Conservation (phyloP, 768 basidiomycete genomes). For the Pleurotus tuoliensis region DNA sequence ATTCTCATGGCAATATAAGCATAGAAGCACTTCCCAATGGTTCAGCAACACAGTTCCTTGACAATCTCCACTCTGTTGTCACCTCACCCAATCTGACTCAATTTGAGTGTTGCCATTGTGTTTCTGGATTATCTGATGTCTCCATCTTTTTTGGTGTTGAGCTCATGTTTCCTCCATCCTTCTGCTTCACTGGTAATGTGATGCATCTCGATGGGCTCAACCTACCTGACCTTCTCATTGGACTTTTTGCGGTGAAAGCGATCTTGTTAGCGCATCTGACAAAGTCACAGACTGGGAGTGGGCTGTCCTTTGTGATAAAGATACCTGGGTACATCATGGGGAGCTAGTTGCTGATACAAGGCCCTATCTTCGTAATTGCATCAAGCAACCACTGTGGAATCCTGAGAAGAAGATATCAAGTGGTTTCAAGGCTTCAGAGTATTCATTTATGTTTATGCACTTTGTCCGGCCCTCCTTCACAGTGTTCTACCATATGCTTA, state of each 20-base stretch:
- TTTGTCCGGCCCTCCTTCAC: conserved; percentile 12
- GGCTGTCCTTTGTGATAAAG: conserved; percentile 13
- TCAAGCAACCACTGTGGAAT: conserved; percentile 29
- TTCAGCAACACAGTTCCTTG: conserved; percentile 13
- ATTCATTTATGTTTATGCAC: conserved; percentile 11
- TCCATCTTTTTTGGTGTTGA: conserved; percentile 32
- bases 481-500: conserved; percentile 8
- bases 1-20: too few relatives aligned
- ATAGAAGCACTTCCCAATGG: too few relatives aligned
- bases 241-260: too few relatives aligned
- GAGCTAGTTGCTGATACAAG: conserved; percentile 17
- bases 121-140: conserved; percentile 32
- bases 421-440: conserved; percentile 16
- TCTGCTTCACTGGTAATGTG: conserved; percentile 32
- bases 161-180: conserved; percentile 17
- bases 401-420: conserved; percentile 26
- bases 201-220: conserved; percentile 37
- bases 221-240: conserved; percentile 28
- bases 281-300: conserved; percentile 16
- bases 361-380: conserved; percentile 24
- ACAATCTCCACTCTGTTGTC: conserved; percentile 10
- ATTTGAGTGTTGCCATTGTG: conserved; percentile 21
- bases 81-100: conserved; percentile 12
- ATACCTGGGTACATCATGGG: conserved; percentile 24
- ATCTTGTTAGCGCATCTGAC: not conserved